phyloP scores from a whole-genome alignment of 495 filamentous ascomycete species.

The Xylaria bambusicola region DNA sequence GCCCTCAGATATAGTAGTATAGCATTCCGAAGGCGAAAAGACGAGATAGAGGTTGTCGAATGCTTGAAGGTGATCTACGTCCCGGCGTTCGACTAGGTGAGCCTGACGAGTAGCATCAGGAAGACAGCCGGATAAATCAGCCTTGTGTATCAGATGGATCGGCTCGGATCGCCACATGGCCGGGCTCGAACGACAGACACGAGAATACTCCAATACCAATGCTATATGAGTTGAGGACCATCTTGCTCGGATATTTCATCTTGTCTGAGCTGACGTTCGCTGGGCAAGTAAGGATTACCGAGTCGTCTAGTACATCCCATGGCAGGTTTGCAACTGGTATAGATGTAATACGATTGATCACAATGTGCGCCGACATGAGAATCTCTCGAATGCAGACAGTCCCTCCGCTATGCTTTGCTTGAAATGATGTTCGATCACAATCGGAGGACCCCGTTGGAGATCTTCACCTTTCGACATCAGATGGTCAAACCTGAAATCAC shows the following conservation, averaged over 20 bases:
- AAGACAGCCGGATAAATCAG: constrained; percentile 37
- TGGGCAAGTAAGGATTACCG: not conserved
- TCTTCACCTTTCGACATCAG: not conserved
- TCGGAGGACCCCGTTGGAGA: not conserved
- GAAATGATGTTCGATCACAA: too few relatives aligned
- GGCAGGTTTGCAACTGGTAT: not conserved
- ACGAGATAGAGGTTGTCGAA: constrained; percentile 4
- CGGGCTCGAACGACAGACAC: not conserved
- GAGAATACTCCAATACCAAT: not conserved
- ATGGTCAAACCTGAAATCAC: constrained; percentile 6
- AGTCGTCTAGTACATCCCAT: not conserved
- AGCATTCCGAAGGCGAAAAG: constrained; percentile 18
- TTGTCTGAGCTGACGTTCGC: not conserved
- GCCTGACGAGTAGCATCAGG: constrained; percentile 21
- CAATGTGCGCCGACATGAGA: not conserved
- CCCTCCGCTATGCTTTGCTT: too few relatives aligned
- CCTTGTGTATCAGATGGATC: constrained; percentile 37
- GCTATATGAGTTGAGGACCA: not conserved
- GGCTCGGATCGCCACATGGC: constrained; percentile 27
- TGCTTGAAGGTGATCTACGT: constrained; percentile 8
- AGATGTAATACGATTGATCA: not conserved
- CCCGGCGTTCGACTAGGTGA: constrained; percentile 16
- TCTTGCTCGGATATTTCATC: too few relatives aligned
- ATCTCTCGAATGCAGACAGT: too few relatives aligned
- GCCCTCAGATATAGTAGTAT: constrained; percentile 16